Percentiles rank a stretch among this genome's conserved stretches.
Evolutionary conservation across 1,139 yeast genomes (phyloP).

Genomic region (Meyerozyma guilliermondii): DNA sequence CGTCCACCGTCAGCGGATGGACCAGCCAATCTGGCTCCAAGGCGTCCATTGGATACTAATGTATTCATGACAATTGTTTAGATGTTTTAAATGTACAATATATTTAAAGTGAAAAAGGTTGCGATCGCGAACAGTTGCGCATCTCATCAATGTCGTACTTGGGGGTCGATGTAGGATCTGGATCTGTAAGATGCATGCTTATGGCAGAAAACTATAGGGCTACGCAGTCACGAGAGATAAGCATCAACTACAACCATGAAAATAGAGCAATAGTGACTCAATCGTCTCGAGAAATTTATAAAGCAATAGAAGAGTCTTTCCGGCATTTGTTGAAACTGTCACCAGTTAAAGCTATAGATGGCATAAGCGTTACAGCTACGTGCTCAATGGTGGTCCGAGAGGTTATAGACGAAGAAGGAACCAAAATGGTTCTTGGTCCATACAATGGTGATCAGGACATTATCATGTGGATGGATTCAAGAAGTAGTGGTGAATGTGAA

Average conservation of each 20-base stretch:
- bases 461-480: conserved; percentile 58
- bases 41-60: conserved; percentile 21
- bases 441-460: conserved; percentile 31
- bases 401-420: conserved; percentile 7
- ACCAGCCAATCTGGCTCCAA: conserved; percentile 44
- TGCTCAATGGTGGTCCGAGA: conserved; percentile 48
- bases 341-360: conserved; percentile 11
- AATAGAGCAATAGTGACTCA: conserved; percentile 29
- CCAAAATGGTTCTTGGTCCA: conserved; percentile 18
- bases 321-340: conserved; percentile 9
- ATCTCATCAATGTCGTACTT: conserved; percentile 8
- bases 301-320: conserved; percentile 11
- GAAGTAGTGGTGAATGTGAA: conserved; percentile 29
- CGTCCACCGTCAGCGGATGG: conserved; percentile 55
- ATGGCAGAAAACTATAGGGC: conserved; percentile 8
- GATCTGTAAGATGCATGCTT: conserved; percentile 39
- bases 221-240: conserved; percentile 12
- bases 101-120: neutral
- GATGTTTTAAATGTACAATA: conserved; percentile 2
- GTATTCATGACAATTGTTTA: conserved; percentile 1
- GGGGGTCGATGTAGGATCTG: conserved; percentile 56
- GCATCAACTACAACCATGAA: conserved; percentile 5
- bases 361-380: conserved; percentile 40
- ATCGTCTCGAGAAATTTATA: conserved; percentile 34
- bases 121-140: neutral